Percentiles rank a stretch among this genome's conserved stretches.
Evolutionary conservation across 768 basidiomycete species (phyloP).

Genomic region (Tulasnella sp.): DNA sequence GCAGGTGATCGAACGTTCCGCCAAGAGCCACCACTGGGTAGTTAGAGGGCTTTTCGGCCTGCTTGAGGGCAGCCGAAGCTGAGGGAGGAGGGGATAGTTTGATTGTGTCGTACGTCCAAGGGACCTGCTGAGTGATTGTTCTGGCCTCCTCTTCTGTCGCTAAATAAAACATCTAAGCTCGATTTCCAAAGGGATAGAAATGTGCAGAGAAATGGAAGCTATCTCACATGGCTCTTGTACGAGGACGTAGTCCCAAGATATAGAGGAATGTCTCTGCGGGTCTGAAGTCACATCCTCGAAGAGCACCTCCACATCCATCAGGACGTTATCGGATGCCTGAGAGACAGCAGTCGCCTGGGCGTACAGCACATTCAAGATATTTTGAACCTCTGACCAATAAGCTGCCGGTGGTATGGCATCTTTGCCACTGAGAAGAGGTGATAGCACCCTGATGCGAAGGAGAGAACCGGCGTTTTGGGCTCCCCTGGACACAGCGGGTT

Average conservation of each 20-base stretch:
- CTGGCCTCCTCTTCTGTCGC: background rate
- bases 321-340: slow-evolving; percentile 54
- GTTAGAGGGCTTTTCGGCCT: background rate
- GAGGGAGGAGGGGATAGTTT: background rate
- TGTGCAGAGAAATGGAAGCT: background rate
- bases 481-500: background rate
- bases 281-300: slow-evolving; percentile 40
- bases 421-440: slow-evolving; percentile 45
- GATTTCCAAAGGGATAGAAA: no score
- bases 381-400: slow-evolving; percentile 61
- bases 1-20: slow-evolving; percentile 96
- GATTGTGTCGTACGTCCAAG: slow-evolving; percentile 3
- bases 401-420: slow-evolving; percentile 22
- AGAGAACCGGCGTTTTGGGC: background rate
- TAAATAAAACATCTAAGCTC: background rate
- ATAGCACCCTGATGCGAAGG: slow-evolving; percentile 59
- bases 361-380: slow-evolving; percentile 74
- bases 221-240: background rate
- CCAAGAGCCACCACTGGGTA: slow-evolving; percentile 78
- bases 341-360: slow-evolving; percentile 75
- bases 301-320: slow-evolving; percentile 72
- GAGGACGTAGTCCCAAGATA: slow-evolving; percentile 32
- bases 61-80: background rate
- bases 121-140: slow-evolving; percentile 2
- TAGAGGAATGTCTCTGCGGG: slow-evolving; percentile 13